Base-by-base conservation (phyloP, 352 stramenopile genomes). In the Thraustotheca clavata region DNA sequence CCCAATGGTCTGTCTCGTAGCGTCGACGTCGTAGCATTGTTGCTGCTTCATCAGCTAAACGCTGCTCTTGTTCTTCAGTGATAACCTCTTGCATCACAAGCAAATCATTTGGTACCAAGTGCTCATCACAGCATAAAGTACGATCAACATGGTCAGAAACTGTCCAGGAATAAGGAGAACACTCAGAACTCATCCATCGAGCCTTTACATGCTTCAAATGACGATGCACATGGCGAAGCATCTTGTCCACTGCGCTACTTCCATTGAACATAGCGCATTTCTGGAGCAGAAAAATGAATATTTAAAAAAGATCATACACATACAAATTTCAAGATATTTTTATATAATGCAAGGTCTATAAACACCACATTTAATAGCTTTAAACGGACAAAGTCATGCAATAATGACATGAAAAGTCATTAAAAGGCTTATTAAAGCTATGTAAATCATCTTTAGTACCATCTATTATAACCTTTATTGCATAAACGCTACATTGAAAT, bases 1-100 rank as follows among this genome's bases (percentile, higher is more conserved):
- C 84, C 84, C 84, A 94, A 62, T 94, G 84, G 47, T 87, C 74
- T 38, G 84, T 73, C 36, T 94, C 82, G 60, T 89, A 91, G 39
- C 80, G 80, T n/a, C 84, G 76, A 33, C 83, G 79, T 22, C 70
- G 73, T n/a, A 94, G 70, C 29, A 89, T 71, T 46, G 67, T 62
- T 33, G 72, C 70, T 52, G 79, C 88, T 69, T 94, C 84, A 43
- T 94, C 80, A 7, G 83, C 76, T 40, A 94, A 54, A 6, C 89
- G 54, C 4, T 47, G 55, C 71, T 94, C 84, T 52, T 94, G 82
- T 27, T 91, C 76, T 38, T 86, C 71, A 0, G 80, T 86, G 59
- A 94, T 77, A 29, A 91, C 71, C 47, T 91, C 76, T 35, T 80
- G 62, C 71, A 83, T 71, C 4, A 94, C 68, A 31, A 80, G 72